A percentile compares a stretch with the other conserved stretches of the same genome.
Conservation (phyloP, 306 rosid species). For the Ceratonia siliqua region DNA sequence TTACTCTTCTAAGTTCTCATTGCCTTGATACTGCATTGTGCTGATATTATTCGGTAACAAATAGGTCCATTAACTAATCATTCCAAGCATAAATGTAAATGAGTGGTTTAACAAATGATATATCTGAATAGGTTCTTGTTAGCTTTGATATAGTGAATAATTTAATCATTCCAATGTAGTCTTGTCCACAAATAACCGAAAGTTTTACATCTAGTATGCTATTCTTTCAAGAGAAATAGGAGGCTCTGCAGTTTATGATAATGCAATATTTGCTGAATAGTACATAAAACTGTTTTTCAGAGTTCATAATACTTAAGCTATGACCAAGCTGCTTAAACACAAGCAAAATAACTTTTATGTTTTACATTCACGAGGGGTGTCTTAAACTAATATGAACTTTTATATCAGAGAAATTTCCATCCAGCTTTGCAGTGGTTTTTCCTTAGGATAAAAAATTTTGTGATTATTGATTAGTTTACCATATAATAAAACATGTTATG, state of each 20-base stretch:
- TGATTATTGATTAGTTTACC: constrained; percentile 20
- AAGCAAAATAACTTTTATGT: not conserved
- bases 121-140: not conserved
- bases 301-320: not conserved
- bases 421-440: not conserved
- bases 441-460: not conserved
- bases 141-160: constrained; percentile 6
- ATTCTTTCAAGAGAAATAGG: not conserved
- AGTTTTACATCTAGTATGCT: not conserved
- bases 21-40: not conserved
- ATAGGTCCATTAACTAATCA: not conserved
- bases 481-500: not conserved
- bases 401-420: not conserved
- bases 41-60: not conserved
- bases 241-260: not conserved
- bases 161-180: not conserved
- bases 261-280: not conserved
- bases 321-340: constrained; percentile 10
- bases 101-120: not conserved
- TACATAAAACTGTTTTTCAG: not conserved
- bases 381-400: constrained; percentile 5
- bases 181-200: not conserved
- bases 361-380: not conserved
- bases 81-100: not conserved
- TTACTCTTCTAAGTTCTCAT: not conserved